Percentiles rank a stretch among this genome's conserved stretches.
These are phyloP conservation scores for Peronospora destructor DNA, from an alignment of 352 stramenopile species.

Conservation along the genomic window DNA sequence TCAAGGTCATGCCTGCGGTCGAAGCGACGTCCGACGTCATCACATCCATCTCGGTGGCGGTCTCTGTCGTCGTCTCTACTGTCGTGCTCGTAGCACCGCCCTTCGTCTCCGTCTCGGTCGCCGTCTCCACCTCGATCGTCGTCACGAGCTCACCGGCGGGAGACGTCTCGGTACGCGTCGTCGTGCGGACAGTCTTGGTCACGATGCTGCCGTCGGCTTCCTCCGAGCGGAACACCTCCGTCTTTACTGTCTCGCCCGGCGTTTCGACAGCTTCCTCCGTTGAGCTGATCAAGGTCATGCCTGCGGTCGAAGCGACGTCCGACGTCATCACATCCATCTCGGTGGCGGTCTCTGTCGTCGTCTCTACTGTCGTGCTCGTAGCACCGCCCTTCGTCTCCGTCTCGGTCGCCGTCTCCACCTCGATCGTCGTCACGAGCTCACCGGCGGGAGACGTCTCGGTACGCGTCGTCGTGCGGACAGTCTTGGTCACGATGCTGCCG, in stretches of 20 bases:
- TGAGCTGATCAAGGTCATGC: slow-evolving; percentile 8
- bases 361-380: slow-evolving; percentile 15
- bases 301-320: slow-evolving; percentile 9
- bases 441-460: slow-evolving; percentile 3
- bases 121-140: slow-evolving; percentile 17
- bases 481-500: slow-evolving; percentile 13
- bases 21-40: slow-evolving; percentile 12
- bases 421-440: slow-evolving; percentile 11
- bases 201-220: slow-evolving; percentile 12
- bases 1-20: slow-evolving; percentile 14
- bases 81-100: slow-evolving; percentile 13
- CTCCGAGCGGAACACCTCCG: slow-evolving; percentile 14
- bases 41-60: slow-evolving; percentile 11
- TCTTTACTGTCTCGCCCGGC: slow-evolving; percentile 12
- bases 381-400: slow-evolving; percentile 8
- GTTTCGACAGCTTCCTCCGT: slow-evolving; percentile 9
- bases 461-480: slow-evolving; percentile 9
- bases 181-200: slow-evolving; percentile 16
- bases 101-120: slow-evolving; percentile 13
- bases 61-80: slow-evolving; percentile 20
- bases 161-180: slow-evolving; percentile 8
- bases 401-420: slow-evolving; percentile 12
- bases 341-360: slow-evolving; percentile 11
- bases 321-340: slow-evolving; percentile 10
- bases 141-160: slow-evolving; percentile 6